Conservation (phyloP, 352 stramenopile species). For the Phytopythium delawarense region DNA sequence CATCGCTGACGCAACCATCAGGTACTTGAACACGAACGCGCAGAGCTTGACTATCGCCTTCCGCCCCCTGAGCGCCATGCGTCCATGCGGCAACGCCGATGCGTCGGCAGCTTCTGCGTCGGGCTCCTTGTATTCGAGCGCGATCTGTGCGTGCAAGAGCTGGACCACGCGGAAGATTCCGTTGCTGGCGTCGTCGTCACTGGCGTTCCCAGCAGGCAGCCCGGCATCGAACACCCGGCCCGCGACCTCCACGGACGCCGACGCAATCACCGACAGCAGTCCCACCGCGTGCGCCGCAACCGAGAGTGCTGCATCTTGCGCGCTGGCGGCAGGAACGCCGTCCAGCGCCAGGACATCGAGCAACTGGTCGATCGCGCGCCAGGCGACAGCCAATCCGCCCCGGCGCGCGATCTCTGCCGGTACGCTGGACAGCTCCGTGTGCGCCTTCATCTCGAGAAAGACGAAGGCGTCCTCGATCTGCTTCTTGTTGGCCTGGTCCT, state of each 20-base stretch:
- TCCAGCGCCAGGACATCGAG: slow-evolving; percentile 16
- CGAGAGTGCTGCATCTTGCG: slow-evolving; percentile 12
- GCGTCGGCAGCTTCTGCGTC: neutral
- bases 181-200: slow-evolving; percentile 10
- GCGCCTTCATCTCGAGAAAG: slow-evolving; percentile 78
- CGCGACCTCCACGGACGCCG: slow-evolving; percentile 48
- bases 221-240: slow-evolving; percentile 22
- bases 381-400: slow-evolving; percentile 52
- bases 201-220: neutral
- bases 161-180: slow-evolving; percentile 20
- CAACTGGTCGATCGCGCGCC: slow-evolving; percentile 34
- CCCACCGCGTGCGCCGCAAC: slow-evolving; percentile 46
- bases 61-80: slow-evolving; percentile 32
- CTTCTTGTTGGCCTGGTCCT: slow-evolving; percentile 21
- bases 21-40: slow-evolving; percentile 73
- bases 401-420: slow-evolving; percentile 51
- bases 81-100: neutral
- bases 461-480: slow-evolving; percentile 57
- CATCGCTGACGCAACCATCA: slow-evolving; percentile 46
- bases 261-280: slow-evolving; percentile 53
- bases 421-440: slow-evolving; percentile 44
- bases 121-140: slow-evolving; percentile 40
- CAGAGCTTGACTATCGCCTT: slow-evolving; percentile 73
- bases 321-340: neutral
- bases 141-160: slow-evolving; percentile 49